phyloP scores from a whole-genome alignment of 148 eudicot species.

The Rhododendron ovatum region DNA sequence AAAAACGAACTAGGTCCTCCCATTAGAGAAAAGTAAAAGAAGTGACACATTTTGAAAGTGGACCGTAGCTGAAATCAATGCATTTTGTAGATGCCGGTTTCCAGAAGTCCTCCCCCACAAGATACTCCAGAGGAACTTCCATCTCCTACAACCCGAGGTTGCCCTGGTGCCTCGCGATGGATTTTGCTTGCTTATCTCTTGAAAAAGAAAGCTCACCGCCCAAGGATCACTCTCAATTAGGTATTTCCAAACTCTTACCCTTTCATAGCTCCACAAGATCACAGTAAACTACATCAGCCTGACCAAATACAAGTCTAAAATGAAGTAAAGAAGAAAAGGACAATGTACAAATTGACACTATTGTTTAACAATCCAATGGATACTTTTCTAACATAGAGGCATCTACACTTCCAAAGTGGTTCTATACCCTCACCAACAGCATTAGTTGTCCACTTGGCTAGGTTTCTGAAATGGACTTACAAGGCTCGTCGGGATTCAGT shows the following conservation, averaged over 20 bases:
- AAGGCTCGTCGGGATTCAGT: neutral
- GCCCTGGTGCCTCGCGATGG: neutral
- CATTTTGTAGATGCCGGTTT: neutral
- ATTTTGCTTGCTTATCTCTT: neutral
- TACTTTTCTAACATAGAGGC: neutral
- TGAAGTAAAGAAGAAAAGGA: neutral
- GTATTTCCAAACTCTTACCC: neutral
- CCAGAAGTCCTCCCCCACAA: neutral
- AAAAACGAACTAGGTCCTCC: neutral
- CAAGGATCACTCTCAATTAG: neutral
- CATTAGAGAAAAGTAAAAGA: neutral
- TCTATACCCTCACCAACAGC: neutral
- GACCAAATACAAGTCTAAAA: neutral
- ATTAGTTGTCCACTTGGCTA: neutral
- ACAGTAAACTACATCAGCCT: neutral
- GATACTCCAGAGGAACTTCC: neutral
- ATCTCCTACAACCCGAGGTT: neutral
- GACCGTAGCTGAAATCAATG: neutral
- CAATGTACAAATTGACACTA: neutral
- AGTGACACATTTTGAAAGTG: neutral
- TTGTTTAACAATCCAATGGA: neutral
- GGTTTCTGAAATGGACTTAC: neutral
- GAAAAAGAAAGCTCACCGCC: neutral
- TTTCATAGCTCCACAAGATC: neutral
- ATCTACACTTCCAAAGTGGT: neutral